Evolutionary conservation across 345 rosid species (phyloP).

Genomic region (Dimocarpus longan): DNA sequence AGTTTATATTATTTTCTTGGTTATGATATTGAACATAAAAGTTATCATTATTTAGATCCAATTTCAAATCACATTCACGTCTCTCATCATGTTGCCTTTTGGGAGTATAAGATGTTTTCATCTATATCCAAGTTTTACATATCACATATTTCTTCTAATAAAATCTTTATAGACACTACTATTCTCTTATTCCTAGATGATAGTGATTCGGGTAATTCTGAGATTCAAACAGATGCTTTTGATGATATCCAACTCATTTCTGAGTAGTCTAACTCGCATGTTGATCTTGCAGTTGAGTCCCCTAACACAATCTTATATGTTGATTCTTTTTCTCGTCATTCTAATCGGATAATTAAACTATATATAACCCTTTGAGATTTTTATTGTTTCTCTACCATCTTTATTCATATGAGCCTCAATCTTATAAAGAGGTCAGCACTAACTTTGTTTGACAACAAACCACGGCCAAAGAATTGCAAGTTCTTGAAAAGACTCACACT

Average conservation of each 20-base stretch:
- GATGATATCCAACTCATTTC: no score
- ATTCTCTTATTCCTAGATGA: background rate
- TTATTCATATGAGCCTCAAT: background rate
- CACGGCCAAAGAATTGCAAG: background rate
- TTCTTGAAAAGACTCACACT: background rate
- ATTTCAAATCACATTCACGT: background rate
- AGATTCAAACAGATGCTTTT: no score
- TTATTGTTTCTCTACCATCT: no score
- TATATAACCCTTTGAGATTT: no score
- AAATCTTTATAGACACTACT: background rate
- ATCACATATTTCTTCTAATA: background rate
- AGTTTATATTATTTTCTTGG: no score
- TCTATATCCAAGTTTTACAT: background rate
- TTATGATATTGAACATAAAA: no score
- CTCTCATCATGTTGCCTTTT: background rate
- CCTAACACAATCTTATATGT: background rate
- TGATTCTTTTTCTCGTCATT: background rate
- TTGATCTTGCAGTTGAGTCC: no score
- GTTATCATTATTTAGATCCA: background rate
- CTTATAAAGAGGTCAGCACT: background rate
- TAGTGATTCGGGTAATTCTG: background rate
- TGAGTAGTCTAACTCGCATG: no score
- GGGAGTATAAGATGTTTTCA: background rate
- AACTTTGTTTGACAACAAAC: background rate
- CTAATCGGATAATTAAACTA: no score